These are phyloP conservation scores for Curvularia spicifera DNA, from an alignment of 2,329 filamentous ascomycete species.

Conservation along the genomic window DNA sequence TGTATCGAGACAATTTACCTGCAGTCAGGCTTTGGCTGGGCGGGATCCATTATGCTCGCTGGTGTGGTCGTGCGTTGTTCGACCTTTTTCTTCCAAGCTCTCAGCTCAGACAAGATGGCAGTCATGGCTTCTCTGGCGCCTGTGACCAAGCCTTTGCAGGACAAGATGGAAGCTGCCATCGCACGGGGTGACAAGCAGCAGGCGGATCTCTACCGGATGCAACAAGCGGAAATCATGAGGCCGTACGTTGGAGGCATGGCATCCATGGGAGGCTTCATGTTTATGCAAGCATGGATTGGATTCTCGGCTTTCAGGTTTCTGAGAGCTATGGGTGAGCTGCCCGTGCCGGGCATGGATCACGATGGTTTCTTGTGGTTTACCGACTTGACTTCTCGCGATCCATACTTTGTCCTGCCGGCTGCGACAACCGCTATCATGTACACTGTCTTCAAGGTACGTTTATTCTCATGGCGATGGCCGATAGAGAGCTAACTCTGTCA, in stretches of 20 bases:
- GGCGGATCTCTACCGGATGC: constrained; percentile 51
- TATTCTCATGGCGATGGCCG: constrained; percentile 7
- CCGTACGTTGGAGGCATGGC: constrained; percentile 28
- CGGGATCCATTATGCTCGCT: constrained; percentile 71
- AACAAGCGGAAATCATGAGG: constrained; percentile 60
- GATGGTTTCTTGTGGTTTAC: constrained; percentile 79
- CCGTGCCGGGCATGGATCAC: constrained; percentile 77
- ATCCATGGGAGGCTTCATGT: constrained; percentile 60
- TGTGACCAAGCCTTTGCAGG: constrained; percentile 61
- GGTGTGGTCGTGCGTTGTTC: constrained; percentile 68
- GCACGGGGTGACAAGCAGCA: constrained; percentile 54
- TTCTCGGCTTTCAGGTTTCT: constrained; percentile 82
- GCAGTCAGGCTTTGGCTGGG: constrained; percentile 79
- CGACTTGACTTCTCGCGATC: constrained; percentile 78
- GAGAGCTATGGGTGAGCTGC: constrained; percentile 74
- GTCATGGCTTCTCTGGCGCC: constrained; percentile 68
- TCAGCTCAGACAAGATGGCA: constrained; percentile 66
- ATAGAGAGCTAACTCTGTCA: constrained; percentile 37
- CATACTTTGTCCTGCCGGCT: constrained; percentile 75
- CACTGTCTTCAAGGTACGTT: constrained; percentile 63
- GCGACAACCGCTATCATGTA: constrained; percentile 64
- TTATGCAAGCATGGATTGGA: constrained; percentile 71
- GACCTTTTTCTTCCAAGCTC: constrained; percentile 68
- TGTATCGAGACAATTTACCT: constrained; percentile 83
- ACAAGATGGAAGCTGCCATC: constrained; percentile 59